These are phyloP conservation scores for Aegilops tauschii DNA, from an alignment of 176 grass and related monocot genomes.

Conservation along the genomic window DNA sequence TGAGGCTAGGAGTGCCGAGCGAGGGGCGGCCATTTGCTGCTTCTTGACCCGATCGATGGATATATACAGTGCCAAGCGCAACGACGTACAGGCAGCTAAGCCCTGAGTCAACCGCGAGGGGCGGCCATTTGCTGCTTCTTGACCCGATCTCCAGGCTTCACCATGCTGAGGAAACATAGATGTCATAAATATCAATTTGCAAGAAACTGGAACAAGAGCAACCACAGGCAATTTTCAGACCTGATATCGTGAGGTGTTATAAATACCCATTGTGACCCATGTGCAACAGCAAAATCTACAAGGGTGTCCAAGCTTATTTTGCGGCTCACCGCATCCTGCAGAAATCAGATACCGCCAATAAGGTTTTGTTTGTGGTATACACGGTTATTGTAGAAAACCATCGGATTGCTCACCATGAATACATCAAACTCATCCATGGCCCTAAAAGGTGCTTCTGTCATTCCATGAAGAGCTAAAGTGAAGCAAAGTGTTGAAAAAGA, in stretches of 20 bases:
- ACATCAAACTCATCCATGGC: conserved; percentile 99
- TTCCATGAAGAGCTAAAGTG: conserved; percentile 96
- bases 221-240: conserved; percentile 27
- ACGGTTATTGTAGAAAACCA: not conserved
- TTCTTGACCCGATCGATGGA: not conserved
- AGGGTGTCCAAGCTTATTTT: conserved; percentile 98
- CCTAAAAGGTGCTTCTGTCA: conserved; percentile 94
- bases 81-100: conserved; percentile 33
- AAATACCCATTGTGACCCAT: conserved; percentile 94
- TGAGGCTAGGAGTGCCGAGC: not conserved
- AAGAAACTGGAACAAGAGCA: not conserved
- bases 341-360: conserved; percentile 15
- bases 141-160: conserved; percentile 74
- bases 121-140: conserved; percentile 96
- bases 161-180: conserved; percentile 56
- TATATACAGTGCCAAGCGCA: not conserved
- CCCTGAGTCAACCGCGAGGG: conserved; percentile 50
- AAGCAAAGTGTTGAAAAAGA: conserved; percentile 98
- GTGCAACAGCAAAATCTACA: conserved; percentile 72
- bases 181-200: not conserved
- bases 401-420: conserved; percentile 67
- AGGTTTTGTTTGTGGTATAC: conserved; percentile 1
- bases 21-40: no score
- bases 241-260: conserved; percentile 97
- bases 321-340: conserved; percentile 88